Evolutionary conservation across 2,329 filamentous ascomycete genomes (phyloP), one percentile per base, ranked within the genome.

Genomic region (Lachnellula cervina): DNA sequence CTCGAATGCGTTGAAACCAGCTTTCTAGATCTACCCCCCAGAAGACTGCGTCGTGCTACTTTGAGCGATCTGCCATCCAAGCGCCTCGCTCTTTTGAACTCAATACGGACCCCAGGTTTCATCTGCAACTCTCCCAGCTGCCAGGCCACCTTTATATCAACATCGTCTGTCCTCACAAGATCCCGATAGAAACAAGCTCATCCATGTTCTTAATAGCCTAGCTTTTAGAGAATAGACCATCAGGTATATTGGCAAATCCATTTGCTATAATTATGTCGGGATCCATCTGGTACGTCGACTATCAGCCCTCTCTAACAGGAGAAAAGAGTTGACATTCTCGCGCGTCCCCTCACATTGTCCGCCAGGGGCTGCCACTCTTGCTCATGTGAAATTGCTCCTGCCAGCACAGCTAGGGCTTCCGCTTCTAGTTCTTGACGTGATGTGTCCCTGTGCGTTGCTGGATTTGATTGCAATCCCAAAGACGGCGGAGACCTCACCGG

Each of bases 401-500:
- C 17, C 38, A 52, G 49, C 49, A 52, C 38, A 34, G 49, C 38
- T 52, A 52, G 49, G 49, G 49, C 38, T 52, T 44, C 49, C 49
- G 49, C 49, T 52, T 52, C 49, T 52, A 25, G 19, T 9, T 52
- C 49, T 52, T 52, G 49, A 52, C 49, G 38, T 52, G 49, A 37
- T 52, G 49, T 52, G 35, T 52, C 49, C 13, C 49, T 37, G 49
- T 52, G 49, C 49, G 49, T 52, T 52, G 49, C 49, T 52, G 38
- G 37, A 52, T 52, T 52, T 23, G 49, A 52, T 52, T 37, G 21
- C 32, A 40, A 54, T 49, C 45, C 35, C 45, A 54, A 54, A 54
- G 52, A 54, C 46, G 45, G 46, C 45, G 45, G 52, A 50, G 46
- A 54, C 35, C 52, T 54, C 44, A 54, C 52, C 52, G 52, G 46